Evolutionary conservation across 1,284 basidiomycete genomes (phyloP), one percentile per base, ranked within the genome.

Genomic region (Rhodofomes roseus): DNA sequence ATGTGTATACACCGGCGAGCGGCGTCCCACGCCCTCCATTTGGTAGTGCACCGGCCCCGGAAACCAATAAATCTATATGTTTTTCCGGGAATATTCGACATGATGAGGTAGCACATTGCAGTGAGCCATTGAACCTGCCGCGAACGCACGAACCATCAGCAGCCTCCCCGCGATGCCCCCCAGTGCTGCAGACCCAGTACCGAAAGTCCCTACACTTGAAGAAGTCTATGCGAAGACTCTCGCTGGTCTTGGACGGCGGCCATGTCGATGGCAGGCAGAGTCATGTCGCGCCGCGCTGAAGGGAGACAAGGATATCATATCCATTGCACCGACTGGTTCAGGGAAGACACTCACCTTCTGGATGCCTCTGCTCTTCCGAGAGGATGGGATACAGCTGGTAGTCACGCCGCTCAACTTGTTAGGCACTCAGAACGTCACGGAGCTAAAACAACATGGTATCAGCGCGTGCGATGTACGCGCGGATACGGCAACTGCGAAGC

Each of bases 341-440:
- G 72, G 71, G 0, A 74, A 74, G 55, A 72, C 69, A 1, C 58
- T 73, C 0, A 67, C 70, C 4, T 73, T 73, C 57, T 74, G 69
- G 67, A 65, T 74, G 23, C 71, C 70, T 1, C 61, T 73, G 0
- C 59, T 74, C 1, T 71, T 71, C 55, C 48, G 62, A 8, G 55
- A 62, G 9, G 48, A 63, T 11, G 67, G 70, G 3, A 71, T 72
- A 7, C 60, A 63, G 16, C 59, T 73, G 14, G 54, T 73, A 1
- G 62, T 74, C 11, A 71, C 68, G 0, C 67, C 71, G 1, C 61
- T 54, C 18, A 40, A 22, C 16, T 7, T 44, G 7, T 12, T 44
- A 11, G 43, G 43, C 2, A 25, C 4, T 25, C 43, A 44, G 23
- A 44, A 44, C 9, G 43, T 1, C 1, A 1, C 1, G 11, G 43